These are phyloP conservation scores for Megacollybia platyphylla DNA, from an alignment of 1,284 basidiomycete genomes.

Conservation along the genomic window DNA sequence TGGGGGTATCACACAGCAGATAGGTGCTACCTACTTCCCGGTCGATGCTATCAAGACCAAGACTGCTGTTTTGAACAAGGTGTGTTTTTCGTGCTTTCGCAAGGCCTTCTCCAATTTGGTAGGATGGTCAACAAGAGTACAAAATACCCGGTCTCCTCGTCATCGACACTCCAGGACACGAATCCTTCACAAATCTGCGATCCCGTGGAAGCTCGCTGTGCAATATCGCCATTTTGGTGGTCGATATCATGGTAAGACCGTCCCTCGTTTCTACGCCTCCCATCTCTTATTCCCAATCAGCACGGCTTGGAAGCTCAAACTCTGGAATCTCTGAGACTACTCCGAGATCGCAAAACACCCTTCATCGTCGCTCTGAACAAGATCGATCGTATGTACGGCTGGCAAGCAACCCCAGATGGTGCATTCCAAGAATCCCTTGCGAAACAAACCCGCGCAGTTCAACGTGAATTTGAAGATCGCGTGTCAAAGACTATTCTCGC, in stretches of 20 bases:
- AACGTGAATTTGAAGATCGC: constrained; percentile 91
- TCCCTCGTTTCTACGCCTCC: neutral
- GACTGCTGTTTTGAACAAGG: constrained; percentile 85
- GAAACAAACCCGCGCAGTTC: constrained; percentile 74
- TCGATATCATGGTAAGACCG: constrained; percentile 84
- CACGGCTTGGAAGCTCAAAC: constrained; percentile 98
- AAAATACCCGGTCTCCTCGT: constrained; percentile 94
- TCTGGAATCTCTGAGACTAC: constrained; percentile 86
- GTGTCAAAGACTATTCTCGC: constrained; percentile 79
- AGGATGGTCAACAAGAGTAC: constrained; percentile 82
- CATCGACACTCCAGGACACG: constrained; percentile 99
- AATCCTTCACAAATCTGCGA: constrained; percentile 97
- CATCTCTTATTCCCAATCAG: constrained; percentile 21
- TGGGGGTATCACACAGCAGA: constrained; percentile 99
- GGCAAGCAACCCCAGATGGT: constrained; percentile 85
- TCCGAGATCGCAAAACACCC: constrained; percentile 92
- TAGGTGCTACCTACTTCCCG: constrained; percentile 99
- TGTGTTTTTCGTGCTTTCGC: constrained; percentile 12
- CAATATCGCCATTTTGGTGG: constrained; percentile 98
- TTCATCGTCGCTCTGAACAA: constrained; percentile 99
- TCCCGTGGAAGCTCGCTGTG: constrained; percentile 94
- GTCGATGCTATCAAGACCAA: constrained; percentile 92
- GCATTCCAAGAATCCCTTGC: constrained; percentile 88
- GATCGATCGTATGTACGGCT: constrained; percentile 97
- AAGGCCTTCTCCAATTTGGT: constrained; percentile 3